Evolutionary conservation across 2,329 filamentous ascomycete species (phyloP).

Genomic region (Paecilomyces sp.): DNA sequence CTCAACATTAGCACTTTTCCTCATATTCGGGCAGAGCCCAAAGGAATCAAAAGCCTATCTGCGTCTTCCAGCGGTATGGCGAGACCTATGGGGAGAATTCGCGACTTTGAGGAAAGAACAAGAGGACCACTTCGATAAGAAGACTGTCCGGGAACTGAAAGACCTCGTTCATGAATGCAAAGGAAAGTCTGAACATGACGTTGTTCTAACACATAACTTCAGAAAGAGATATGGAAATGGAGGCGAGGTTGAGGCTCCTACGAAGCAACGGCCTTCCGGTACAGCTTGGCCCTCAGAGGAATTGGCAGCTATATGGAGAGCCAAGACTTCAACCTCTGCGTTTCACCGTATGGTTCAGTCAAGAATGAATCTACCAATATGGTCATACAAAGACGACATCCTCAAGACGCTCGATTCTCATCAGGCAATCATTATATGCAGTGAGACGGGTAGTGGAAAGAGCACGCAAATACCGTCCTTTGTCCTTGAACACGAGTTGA

Average conservation of each 20-base stretch:
- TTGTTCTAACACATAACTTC: constrained; percentile 72
- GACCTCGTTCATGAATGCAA: constrained; percentile 28
- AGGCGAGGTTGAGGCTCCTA: constrained; percentile 18
- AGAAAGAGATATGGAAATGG: constrained; percentile 42
- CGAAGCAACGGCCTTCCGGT: constrained; percentile 15
- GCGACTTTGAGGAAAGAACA: constrained; percentile 62
- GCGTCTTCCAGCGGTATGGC: constrained; percentile 71
- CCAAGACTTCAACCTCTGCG: constrained; percentile 43
- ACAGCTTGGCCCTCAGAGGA: constrained; percentile 26
- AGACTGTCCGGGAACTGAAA: constrained; percentile 58
- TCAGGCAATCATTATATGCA: constrained; percentile 87
- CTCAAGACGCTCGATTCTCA: constrained; percentile 68
- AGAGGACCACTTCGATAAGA: constrained; percentile 63
- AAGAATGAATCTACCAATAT: constrained; percentile 82
- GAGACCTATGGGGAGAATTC: constrained; percentile 79
- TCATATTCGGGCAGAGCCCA: constrained; percentile 66
- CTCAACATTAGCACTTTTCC: constrained; percentile 73
- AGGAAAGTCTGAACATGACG: constrained; percentile 56
- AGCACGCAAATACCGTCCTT: constrained; percentile 96
- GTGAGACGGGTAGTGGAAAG: constrained; percentile 95
- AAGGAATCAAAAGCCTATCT: constrained; percentile 84
- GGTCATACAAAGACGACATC: constrained; percentile 72
- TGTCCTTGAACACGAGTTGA: constrained; percentile 80
- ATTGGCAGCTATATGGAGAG: constrained; percentile 44
- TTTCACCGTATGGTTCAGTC: constrained; percentile 75